These are phyloP conservation scores for Rhizophagus sp. DNA, from an alignment of 192 early-diverging fungal species.

Conservation along the genomic window DNA sequence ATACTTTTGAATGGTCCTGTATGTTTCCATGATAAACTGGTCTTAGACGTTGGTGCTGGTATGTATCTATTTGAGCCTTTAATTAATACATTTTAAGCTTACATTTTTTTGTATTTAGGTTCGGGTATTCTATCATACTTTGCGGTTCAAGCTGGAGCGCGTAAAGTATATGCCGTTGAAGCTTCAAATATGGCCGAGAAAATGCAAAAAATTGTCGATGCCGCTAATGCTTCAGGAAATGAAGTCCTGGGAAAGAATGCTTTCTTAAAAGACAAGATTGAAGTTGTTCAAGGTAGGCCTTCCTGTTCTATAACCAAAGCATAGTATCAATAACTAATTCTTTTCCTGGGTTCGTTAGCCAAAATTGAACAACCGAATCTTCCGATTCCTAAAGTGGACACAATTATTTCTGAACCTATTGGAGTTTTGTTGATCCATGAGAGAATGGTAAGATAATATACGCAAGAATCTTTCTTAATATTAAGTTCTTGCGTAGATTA, in stretches of 20 bases:
- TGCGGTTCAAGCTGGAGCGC: constrained; percentile 91
- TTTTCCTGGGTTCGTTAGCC: constrained; percentile 42
- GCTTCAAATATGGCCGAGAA: constrained; percentile 93
- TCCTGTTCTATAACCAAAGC: not conserved
- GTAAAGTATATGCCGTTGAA: constrained; percentile 93
- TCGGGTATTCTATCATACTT: constrained; percentile 96
- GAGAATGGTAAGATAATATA: constrained; percentile 73
- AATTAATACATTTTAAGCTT: not conserved
- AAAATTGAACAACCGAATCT: constrained; percentile 86
- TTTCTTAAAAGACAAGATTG: constrained; percentile 77
- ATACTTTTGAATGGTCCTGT: constrained; percentile 77
- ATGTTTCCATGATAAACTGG: constrained; percentile 77
- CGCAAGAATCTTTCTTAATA: not conserved
- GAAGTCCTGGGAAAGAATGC: constrained; percentile 58
- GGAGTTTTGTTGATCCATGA: constrained; percentile 97
- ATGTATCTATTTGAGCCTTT: not conserved
- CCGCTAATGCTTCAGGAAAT: constrained; percentile 55
- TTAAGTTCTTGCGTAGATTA: not conserved
- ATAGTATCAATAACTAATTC: not conserved
- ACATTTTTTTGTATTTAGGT: constrained; percentile 37
- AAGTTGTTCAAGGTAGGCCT: constrained; percentile 70
- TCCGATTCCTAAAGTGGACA: constrained; percentile 82
- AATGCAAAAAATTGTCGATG: constrained; percentile 78
- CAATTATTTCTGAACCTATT: constrained; percentile 96
- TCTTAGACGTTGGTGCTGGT: constrained; percentile 94